Percentiles rank a stretch among this genome's conserved stretches.
Evolutionary conservation across 441 rosid species (phyloP).

Genomic region (Populus tomentosa): DNA sequence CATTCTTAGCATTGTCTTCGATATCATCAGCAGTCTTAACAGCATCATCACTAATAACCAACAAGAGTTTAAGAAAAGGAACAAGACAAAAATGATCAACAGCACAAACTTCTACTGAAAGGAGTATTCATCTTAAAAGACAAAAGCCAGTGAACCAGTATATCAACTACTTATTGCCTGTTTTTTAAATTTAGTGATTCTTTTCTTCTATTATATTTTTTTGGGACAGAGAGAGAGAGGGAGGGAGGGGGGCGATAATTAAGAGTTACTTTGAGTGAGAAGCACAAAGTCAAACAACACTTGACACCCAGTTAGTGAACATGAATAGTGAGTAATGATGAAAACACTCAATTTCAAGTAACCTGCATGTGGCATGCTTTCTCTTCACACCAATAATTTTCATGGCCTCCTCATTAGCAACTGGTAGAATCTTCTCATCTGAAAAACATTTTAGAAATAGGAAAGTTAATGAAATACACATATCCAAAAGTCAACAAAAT

Average conservation of each 20-base stretch:
- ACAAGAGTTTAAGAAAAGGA: slow-evolving; percentile 8
- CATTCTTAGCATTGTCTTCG: slow-evolving; percentile 32
- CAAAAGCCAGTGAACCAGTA: not conserved
- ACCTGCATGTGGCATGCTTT: slow-evolving; percentile 62
- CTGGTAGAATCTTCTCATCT: slow-evolving; percentile 39
- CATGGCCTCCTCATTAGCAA: slow-evolving; percentile 37
- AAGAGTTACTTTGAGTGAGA: not conserved
- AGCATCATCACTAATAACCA: slow-evolving; percentile 33
- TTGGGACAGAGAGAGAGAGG: not conserved
- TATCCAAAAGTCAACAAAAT: slow-evolving; percentile 3
- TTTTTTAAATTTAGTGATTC: not conserved
- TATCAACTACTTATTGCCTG: not conserved
- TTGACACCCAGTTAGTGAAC: not conserved
- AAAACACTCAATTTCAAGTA: slow-evolving; percentile 12
- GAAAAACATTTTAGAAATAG: slow-evolving; percentile 26
- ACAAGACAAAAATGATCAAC: slow-evolving; percentile 4
- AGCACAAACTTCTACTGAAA: slow-evolving; percentile 5
- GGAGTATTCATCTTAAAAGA: not conserved
- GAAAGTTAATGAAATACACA: slow-evolving; percentile 12
- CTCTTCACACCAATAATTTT: slow-evolving; percentile 54
- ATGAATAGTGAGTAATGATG: not conserved
- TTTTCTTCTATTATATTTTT: not conserved
- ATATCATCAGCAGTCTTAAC: slow-evolving; percentile 36
- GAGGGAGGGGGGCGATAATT: not conserved
- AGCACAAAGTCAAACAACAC: not conserved